Base-by-base conservation (phyloP, 2,329 filamentous ascomycete species). In the Clathrospora elynae region DNA sequence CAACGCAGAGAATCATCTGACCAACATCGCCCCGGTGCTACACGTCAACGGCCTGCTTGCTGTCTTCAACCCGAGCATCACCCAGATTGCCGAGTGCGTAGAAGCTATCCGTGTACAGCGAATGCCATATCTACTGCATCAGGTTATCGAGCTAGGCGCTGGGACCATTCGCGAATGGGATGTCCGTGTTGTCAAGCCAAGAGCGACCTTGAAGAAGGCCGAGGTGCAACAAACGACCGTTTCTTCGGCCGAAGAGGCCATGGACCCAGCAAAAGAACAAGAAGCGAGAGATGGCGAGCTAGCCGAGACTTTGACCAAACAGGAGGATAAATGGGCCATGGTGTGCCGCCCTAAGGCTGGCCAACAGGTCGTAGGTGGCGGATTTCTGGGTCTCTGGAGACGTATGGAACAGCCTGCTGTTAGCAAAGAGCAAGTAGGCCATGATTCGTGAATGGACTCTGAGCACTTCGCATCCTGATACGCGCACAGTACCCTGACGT, bases 21-120 rank as follows among this genome's bases (percentile, higher is more conserved):
- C 71, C 2, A 71, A 72, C 17, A 73, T 85, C 14, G 71, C 78
- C 4, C 62, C 75, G n/a, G 81, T 83, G 10, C 69, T 93, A 38
- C 80, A 79, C 25, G 75, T 79, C 2, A 80, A 87, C 58, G 87
- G 84, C 0, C 73, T 80, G 6, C 72, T 92, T 20, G 75, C 86
- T 10, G 76, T 90, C 1, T 93, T 90, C 71, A 84, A 83, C 52
- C 88, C 88, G 0, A 88, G 83, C 56, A 83, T 93, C 45, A 90
- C 87, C 7, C 88, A 92, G 66, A 86, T 92, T 41, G 82, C 78
- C 26, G 78, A 83, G 4, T 87, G 85, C 45, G 73, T 85, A 18
- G 71, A 78, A 31, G 66, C 73, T 25, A 78, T 83, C 20, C 78
- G 77, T 43, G 70, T 77, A 18, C 71, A 80, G 9, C 70, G 67